Conservation (phyloP, 768 basidiomycete genomes). For the Suillus hirtellus region DNA sequence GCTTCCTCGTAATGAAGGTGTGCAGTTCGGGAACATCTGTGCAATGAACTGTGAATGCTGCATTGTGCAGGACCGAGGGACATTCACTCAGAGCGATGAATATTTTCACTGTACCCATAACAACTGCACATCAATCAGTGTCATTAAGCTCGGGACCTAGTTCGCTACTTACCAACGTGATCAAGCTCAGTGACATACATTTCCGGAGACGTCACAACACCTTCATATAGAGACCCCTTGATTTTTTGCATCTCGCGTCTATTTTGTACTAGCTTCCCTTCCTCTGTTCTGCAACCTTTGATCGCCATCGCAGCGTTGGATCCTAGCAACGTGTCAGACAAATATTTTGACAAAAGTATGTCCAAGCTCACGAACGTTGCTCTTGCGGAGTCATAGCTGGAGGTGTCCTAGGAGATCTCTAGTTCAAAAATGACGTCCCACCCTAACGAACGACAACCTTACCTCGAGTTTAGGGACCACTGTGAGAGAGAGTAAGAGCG, state of each 20-base stretch:
- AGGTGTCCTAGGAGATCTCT: slow-evolving; percentile 16
- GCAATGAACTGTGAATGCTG: too few relatives aligned
- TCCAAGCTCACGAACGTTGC: slow-evolving; percentile 40
- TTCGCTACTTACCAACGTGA: slow-evolving; percentile 50
- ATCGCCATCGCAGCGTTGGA: slow-evolving; percentile 74
- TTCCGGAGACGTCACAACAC: slow-evolving; percentile 79
- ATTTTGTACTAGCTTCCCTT: slow-evolving; percentile 59
- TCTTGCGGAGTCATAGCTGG: slow-evolving; percentile 40
- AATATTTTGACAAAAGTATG: slow-evolving; percentile 7
- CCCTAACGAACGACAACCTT: background rate
- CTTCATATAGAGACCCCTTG: slow-evolving; percentile 74
- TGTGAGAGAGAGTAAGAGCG: background rate
- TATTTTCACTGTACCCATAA: slow-evolving; percentile 61
- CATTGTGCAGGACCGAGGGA: background rate
- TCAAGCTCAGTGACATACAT: slow-evolving; percentile 58
- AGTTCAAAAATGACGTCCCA: background rate
- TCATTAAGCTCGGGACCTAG: background rate
- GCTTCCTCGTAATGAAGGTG: too few relatives aligned
- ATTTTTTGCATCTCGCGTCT: slow-evolving; percentile 68
- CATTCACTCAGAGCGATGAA: slow-evolving; percentile 60
- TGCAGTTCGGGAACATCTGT: too few relatives aligned
- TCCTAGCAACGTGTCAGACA: slow-evolving; percentile 24
- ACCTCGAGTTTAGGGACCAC: background rate
- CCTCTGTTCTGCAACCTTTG: slow-evolving; percentile 71
- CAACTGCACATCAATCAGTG: slow-evolving; percentile 39